phyloP scores from a whole-genome alignment of 495 filamentous ascomycete genomes.

The Penicillium roqueforti region DNA sequence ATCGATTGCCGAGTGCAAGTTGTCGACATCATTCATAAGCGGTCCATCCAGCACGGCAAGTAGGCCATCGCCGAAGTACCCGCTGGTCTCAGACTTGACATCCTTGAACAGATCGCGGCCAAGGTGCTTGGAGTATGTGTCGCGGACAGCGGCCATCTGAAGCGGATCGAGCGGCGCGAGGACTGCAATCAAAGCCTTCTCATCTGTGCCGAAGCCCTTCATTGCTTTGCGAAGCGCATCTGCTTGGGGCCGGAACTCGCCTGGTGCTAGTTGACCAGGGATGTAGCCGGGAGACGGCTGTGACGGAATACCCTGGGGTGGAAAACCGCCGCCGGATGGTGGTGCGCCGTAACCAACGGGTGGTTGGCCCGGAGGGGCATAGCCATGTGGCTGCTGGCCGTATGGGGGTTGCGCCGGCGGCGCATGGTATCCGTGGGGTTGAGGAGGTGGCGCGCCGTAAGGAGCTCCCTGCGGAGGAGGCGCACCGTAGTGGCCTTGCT shows the following conservation, averaged over 20 bases:
- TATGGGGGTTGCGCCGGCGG: slow-evolving; percentile 25
- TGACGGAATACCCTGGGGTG: slow-evolving; percentile 39
- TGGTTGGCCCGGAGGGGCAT: slow-evolving; percentile 27
- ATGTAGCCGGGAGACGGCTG: slow-evolving; percentile 59
- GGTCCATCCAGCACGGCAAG: slow-evolving; percentile 74
- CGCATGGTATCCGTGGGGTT: slow-evolving; percentile 18
- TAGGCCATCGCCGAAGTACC: slow-evolving; percentile 66
- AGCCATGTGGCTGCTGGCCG: slow-evolving; percentile 23
- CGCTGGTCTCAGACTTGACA: slow-evolving; percentile 68
- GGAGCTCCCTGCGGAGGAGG: slow-evolving; percentile 32
- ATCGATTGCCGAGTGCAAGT: slow-evolving; percentile 61
- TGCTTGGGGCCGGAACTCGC: slow-evolving; percentile 61
- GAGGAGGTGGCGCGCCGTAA: slow-evolving; percentile 20
- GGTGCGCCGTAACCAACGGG: slow-evolving; percentile 31
- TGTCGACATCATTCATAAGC: slow-evolving; percentile 62
- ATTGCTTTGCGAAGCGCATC: slow-evolving; percentile 72
- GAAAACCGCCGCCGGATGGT: slow-evolving; percentile 26
- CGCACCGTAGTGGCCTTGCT: slow-evolving; percentile 27
- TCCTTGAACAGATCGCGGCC: slow-evolving; percentile 66
- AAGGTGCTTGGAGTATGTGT: slow-evolving; percentile 57
- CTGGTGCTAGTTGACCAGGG: slow-evolving; percentile 56
- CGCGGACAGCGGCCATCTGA: slow-evolving; percentile 64
- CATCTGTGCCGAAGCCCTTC: slow-evolving; percentile 90
- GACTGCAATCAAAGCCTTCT: slow-evolving; percentile 63
- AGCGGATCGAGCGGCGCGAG: slow-evolving; percentile 66